Evolutionary conservation across 345 rosid genomes (phyloP).

Genomic region (Gossypium thurberi): DNA sequence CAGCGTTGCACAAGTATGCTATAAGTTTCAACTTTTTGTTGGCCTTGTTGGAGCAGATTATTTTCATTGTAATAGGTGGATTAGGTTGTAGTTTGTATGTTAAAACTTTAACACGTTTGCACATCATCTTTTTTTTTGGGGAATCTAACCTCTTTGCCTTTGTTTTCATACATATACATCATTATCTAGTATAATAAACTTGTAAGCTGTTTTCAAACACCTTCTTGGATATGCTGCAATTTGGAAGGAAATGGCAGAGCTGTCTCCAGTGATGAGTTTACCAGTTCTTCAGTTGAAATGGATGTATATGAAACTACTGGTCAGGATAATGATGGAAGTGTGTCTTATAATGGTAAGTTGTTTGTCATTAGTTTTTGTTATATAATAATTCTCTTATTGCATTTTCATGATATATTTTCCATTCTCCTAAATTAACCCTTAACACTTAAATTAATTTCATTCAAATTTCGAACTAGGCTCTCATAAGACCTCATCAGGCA

Average conservation of each 20-base stretch:
- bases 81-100: background rate
- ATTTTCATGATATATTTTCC: background rate
- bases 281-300: slow-evolving; percentile 73
- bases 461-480: slow-evolving; percentile 34
- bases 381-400: background rate
- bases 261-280: slow-evolving; percentile 38
- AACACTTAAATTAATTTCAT: background rate
- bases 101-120: background rate
- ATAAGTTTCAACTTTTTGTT: background rate
- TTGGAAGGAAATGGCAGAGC: slow-evolving; percentile 61
- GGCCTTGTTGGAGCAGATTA: background rate
- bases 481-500: slow-evolving; percentile 39
- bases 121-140: background rate
- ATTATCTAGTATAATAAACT: slow-evolving; percentile 72
- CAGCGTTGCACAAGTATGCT: background rate
- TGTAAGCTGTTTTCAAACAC: slow-evolving; percentile 54
- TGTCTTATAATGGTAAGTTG: slow-evolving; percentile 45
- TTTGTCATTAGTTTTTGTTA: background rate
- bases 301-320: slow-evolving; percentile 60
- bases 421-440: background rate
- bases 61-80: background rate
- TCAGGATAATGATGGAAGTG: slow-evolving; percentile 26
- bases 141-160: slow-evolving; percentile 1
- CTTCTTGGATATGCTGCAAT: slow-evolving; percentile 81
- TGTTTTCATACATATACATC: slow-evolving; percentile 9